Percentiles rank a stretch among this genome's conserved stretches.
Evolutionary conservation across 1,284 basidiomycete species (phyloP).

Genomic region (Irpex lacteus): DNA sequence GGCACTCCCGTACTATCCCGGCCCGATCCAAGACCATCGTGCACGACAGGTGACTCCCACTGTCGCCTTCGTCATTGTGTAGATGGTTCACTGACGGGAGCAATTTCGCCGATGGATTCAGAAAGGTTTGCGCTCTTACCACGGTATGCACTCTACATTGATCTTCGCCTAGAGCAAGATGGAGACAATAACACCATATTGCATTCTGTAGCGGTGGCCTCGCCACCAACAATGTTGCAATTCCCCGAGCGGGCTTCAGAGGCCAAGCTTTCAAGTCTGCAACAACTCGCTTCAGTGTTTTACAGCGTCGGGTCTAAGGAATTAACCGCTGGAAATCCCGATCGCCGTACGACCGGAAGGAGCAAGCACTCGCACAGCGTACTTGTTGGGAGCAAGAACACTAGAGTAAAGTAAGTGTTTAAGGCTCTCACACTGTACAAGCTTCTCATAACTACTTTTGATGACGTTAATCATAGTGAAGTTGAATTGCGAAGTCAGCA

Average conservation of each 20-base stretch:
- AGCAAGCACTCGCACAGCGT: not conserved
- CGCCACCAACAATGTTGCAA: not conserved
- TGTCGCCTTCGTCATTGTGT: not conserved
- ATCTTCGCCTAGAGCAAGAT: not conserved
- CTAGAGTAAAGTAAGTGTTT: not conserved
- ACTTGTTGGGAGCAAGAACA: not conserved
- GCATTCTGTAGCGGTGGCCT: not conserved
- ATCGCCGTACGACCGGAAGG: not conserved
- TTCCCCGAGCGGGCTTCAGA: not conserved
- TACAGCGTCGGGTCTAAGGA: not conserved
- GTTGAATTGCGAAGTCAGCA: too few species aligned
- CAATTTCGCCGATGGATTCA: not conserved
- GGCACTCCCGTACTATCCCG: not conserved
- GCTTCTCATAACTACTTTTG: not conserved
- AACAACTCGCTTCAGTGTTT: not conserved
- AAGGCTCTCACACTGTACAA: not conserved
- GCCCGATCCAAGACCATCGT: not conserved
- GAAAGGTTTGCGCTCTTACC: not conserved
- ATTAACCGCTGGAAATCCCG: too few species aligned
- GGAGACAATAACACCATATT: not conserved
- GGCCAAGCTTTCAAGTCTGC: not conserved
- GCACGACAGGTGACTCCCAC: not conserved
- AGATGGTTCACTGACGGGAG: not conserved
- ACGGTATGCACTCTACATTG: not conserved
- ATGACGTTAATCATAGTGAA: not conserved